phyloP scores from a whole-genome alignment of 176 grass and related monocot genomes.

The Carex cristatella region DNA sequence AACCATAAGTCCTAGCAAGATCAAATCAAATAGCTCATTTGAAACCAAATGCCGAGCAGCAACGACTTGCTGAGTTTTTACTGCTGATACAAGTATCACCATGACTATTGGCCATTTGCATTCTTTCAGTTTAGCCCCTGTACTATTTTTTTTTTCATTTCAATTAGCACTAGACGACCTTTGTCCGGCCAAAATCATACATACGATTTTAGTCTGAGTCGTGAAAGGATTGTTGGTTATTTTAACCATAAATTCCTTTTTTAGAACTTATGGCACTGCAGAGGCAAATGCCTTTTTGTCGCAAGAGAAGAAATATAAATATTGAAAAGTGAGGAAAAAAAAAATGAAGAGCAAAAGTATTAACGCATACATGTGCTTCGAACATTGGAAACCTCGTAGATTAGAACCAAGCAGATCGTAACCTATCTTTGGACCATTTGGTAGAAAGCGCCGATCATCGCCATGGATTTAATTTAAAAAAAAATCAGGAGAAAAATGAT shows the following conservation, averaged over 20 bases:
- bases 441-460: background rate
- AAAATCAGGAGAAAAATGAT: background rate
- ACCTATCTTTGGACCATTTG: background rate
- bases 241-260: background rate
- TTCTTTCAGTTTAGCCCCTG: background rate
- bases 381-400: conserved; percentile 10
- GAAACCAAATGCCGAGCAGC: background rate
- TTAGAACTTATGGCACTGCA: background rate
- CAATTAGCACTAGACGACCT: background rate
- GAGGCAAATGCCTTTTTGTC: background rate
- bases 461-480: background rate
- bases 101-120: background rate
- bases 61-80: background rate
- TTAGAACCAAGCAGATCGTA: background rate
- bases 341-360: background rate
- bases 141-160: background rate
- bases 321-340: background rate
- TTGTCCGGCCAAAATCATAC: background rate
- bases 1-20: background rate
- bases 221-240: background rate
- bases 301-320: background rate
- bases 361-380: background rate
- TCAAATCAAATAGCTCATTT: background rate
- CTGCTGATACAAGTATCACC: background rate
- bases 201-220: background rate